Conservation (phyloP, 768 basidiomycete species). For the Mycena crocata region DNA sequence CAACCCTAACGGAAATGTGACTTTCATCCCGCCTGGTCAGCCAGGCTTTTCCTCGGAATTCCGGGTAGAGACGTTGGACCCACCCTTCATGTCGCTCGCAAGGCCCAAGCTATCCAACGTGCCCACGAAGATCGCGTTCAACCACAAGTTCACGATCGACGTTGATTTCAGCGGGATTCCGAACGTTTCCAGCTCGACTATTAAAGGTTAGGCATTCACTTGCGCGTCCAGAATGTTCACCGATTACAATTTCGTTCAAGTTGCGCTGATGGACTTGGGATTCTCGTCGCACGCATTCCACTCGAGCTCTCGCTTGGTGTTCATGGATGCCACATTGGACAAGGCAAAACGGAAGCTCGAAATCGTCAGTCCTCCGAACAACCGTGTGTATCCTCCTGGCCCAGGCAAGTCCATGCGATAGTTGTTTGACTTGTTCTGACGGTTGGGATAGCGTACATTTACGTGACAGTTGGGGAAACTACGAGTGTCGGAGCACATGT, state of each 20-base stretch:
- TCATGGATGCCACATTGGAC: conserved; percentile 42
- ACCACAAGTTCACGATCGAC: conserved; percentile 42
- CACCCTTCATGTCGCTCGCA: conserved; percentile 42
- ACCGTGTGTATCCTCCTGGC: conserved; percentile 45
- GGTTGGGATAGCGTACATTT: conserved; percentile 28
- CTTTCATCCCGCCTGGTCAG: conserved; percentile 20
- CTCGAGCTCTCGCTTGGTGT: conserved; percentile 44
- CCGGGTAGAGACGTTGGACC: conserved; percentile 44
- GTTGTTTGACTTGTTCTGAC: not conserved
- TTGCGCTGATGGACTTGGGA: conserved; percentile 46
- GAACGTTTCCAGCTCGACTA: conserved; percentile 8
- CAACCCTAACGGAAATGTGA: conserved; percentile 28
- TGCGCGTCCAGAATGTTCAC: not conserved
- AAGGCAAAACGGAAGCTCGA: conserved; percentile 42
- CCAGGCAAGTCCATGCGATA: conserved; percentile 27
- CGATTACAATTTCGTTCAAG: conserved; percentile 20
- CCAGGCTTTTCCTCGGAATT: conserved; percentile 40
- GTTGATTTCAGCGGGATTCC: conserved; percentile 43
- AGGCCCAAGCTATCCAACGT: conserved; percentile 40
- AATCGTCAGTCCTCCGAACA: conserved; percentile 49
- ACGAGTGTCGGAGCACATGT: conserved; percentile 36
- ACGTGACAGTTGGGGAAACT: conserved; percentile 43
- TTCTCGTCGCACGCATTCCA: conserved; percentile 50
- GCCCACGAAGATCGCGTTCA: conserved; percentile 43
- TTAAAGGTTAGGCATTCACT: conserved; percentile 16